Evolutionary conservation across 2,329 filamentous ascomycete species (phyloP).

Genomic region (Trichoderma brevicompactum): DNA sequence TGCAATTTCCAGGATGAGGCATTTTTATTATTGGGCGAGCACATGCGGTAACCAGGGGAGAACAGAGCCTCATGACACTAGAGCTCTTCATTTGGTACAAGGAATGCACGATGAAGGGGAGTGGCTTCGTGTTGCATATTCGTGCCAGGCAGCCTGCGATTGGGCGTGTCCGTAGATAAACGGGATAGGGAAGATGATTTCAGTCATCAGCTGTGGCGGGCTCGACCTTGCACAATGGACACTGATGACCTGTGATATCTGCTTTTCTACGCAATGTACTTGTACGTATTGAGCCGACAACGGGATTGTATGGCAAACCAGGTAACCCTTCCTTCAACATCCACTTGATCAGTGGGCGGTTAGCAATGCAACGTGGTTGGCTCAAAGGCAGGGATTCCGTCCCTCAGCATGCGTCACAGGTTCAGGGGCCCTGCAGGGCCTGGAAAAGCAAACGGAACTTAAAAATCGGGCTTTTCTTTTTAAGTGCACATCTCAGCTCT

Average conservation of each 20-base stretch:
- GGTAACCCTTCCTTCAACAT: background rate
- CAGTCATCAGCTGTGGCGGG: conserved; percentile 7
- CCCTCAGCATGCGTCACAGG: conserved; percentile 2
- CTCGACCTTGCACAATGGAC: background rate
- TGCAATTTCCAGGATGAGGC: background rate
- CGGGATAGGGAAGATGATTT: background rate
- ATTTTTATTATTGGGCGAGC: conserved; percentile 14
- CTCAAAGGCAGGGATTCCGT: background rate
- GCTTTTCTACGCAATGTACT: background rate
- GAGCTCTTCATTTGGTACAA: background rate
- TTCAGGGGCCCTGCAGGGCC: background rate
- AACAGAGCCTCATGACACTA: conserved; percentile 15
- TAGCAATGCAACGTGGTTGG: conserved; percentile 12
- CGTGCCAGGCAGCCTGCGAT: background rate
- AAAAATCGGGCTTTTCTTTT: background rate
- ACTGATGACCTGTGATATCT: background rate
- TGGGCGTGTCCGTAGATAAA: background rate
- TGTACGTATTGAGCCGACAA: background rate
- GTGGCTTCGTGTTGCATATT: conserved; percentile 6
- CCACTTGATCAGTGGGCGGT: conserved; percentile 1
- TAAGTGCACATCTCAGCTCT: background rate
- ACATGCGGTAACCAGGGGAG: background rate
- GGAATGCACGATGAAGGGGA: background rate
- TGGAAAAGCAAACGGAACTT: background rate
- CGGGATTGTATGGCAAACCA: background rate